phyloP scores from a whole-genome alignment of 2,329 filamentous ascomycete species.

The Plectosphaerella plurivora region DNA sequence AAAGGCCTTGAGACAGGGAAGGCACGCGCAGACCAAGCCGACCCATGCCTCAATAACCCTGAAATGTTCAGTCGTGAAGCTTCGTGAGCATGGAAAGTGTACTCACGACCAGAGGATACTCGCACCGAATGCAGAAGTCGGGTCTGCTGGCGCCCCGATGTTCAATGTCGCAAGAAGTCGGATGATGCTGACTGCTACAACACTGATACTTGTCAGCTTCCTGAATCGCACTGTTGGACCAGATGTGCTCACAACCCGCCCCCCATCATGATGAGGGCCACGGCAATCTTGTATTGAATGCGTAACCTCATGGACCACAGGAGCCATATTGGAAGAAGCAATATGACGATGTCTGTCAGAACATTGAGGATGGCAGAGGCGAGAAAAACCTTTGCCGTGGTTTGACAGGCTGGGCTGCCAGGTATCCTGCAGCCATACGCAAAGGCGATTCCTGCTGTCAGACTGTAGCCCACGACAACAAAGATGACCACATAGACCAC shows the following conservation, averaged over 20 bases:
- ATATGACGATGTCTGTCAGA: neutral
- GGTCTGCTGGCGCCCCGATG: neutral
- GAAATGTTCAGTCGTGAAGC: neutral
- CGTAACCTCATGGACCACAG: conserved; percentile 4
- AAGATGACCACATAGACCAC: conserved; percentile 9
- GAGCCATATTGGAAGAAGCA: conserved; percentile 5
- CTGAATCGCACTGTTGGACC: too few species aligned
- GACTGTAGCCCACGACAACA: conserved; percentile 6
- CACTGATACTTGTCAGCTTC: neutral
- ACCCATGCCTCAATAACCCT: neutral
- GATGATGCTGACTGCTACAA: conserved; percentile 9
- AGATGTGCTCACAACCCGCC: conserved; percentile 7
- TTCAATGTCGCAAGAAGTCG: conserved; percentile 7
- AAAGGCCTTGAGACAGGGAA: neutral
- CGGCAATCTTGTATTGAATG: conserved; percentile 9
- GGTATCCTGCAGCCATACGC: conserved; percentile 6
- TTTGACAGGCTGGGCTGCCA: neutral
- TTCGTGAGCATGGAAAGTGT: neutral
- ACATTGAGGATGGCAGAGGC: neutral
- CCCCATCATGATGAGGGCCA: conserved; percentile 10
- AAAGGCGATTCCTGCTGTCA: conserved; percentile 4
- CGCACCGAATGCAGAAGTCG: neutral
- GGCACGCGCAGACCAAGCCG: neutral
- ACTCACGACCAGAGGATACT: neutral
- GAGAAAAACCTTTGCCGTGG: neutral